Conservation (phyloP, 345 rosid species). For the Orychophragmus violaceus region DNA sequence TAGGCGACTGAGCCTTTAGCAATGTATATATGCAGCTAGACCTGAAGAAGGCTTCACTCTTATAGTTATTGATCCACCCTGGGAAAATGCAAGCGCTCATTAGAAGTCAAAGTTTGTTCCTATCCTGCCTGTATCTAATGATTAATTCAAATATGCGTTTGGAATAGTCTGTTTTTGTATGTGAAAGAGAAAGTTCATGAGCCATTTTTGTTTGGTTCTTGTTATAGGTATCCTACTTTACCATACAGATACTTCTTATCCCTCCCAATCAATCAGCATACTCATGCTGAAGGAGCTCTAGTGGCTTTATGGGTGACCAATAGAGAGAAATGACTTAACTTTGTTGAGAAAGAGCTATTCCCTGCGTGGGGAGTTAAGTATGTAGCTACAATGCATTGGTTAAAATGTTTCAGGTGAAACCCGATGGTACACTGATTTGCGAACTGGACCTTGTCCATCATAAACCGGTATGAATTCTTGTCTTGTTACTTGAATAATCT, state of each 20-base stretch:
- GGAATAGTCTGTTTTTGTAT: neutral
- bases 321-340: conserved; percentile 66
- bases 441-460: conserved; percentile 85
- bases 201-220: neutral
- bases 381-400: conserved; percentile 60
- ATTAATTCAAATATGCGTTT: neutral
- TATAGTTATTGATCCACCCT: conserved; percentile 84
- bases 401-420: conserved; percentile 69
- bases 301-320: conserved; percentile 93
- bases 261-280: conserved; percentile 70
- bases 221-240: conserved; percentile 71
- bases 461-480: conserved; percentile 62
- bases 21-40: conserved; percentile 43
- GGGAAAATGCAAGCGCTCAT: conserved; percentile 89
- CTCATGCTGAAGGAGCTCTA: conserved; percentile 68
- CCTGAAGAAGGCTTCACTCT: conserved; percentile 53
- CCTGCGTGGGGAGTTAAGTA: conserved; percentile 68
- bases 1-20: neutral
- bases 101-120: conserved; percentile 60
- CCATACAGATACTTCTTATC: conserved; percentile 77
- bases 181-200: neutral
- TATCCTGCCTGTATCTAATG: neutral
- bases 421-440: conserved; percentile 66
- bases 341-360: conserved; percentile 70
- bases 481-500: neutral